These are phyloP conservation scores for Thozetella sp. DNA, from an alignment of 495 filamentous ascomycete genomes.

Conservation along the genomic window DNA sequence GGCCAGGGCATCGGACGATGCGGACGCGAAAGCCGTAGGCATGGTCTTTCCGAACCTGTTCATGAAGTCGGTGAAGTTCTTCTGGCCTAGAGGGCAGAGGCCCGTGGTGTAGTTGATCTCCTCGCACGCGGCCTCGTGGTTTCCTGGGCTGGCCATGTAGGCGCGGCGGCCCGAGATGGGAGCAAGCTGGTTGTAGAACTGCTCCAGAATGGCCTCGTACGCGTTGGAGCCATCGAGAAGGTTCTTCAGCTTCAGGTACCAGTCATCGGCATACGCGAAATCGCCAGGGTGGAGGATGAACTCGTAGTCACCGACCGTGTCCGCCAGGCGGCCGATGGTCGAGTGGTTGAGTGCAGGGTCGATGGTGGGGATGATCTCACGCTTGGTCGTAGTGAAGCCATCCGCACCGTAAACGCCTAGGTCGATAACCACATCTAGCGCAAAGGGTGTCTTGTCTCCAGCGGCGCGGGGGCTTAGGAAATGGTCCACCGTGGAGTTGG, in stretches of 20 bases:
- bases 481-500: conserved; percentile 55
- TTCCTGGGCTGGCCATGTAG: conserved; percentile 46
- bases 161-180: conserved; percentile 41
- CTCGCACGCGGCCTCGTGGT: conserved; percentile 44
- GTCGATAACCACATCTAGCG: conserved; percentile 43
- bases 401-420: conserved; percentile 54
- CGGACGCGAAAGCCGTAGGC: conserved; percentile 47
- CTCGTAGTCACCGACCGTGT: conserved; percentile 59
- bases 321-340: conserved; percentile 58
- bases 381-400: conserved; percentile 57
- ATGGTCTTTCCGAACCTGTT: conserved; percentile 54
- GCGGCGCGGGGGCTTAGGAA: conserved; percentile 56
- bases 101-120: conserved; percentile 40
- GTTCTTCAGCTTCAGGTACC: conserved; percentile 40
- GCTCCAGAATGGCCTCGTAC: conserved; percentile 44
- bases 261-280: conserved; percentile 52
- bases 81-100: conserved; percentile 57
- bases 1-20: conserved; percentile 41
- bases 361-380: conserved; percentile 51
- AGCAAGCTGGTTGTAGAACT: conserved; percentile 43
- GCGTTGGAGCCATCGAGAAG: conserved; percentile 38
- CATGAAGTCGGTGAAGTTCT: conserved; percentile 64
- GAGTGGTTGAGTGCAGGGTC: conserved; percentile 62
- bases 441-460: conserved; percentile 41
- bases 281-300: conserved; percentile 60